These are phyloP conservation scores for Fusarium beomiforme DNA, from an alignment of 2,329 filamentous ascomycete genomes.

Conservation along the genomic window DNA sequence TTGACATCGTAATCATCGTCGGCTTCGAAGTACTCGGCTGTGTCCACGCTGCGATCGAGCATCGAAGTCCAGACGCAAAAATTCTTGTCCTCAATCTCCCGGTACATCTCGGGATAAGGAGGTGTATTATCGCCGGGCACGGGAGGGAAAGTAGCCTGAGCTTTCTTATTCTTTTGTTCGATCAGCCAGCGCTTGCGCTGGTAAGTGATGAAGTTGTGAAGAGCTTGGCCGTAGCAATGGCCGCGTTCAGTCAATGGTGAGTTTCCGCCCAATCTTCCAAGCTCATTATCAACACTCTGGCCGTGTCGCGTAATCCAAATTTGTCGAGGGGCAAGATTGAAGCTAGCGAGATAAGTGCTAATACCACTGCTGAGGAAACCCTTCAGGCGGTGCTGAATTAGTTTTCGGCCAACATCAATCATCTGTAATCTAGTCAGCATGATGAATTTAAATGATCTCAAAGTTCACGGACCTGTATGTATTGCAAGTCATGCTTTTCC, in stretches of 20 bases:
- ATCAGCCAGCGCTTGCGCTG: slow-evolving; percentile 85
- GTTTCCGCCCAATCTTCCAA: slow-evolving; percentile 91
- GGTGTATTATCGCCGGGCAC: slow-evolving; percentile 91
- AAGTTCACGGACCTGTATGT: slow-evolving; percentile 73
- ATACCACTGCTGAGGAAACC: slow-evolving; percentile 94
- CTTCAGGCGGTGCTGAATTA: slow-evolving; percentile 88
- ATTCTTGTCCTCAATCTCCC: slow-evolving; percentile 79
- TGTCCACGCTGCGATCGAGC: slow-evolving; percentile 89
- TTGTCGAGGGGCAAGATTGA: slow-evolving; percentile 93
- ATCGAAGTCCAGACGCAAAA: slow-evolving; percentile 99
- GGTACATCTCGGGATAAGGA: slow-evolving; percentile 86
- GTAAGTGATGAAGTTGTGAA: slow-evolving; percentile 84
- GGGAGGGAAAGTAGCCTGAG: slow-evolving; percentile 86
- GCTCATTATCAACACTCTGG: slow-evolving; percentile 86
- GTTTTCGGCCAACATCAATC: slow-evolving; percentile 95
- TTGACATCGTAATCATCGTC: slow-evolving; percentile 97
- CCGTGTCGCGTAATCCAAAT: slow-evolving; percentile 99
- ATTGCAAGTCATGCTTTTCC: slow-evolving; percentile 89
- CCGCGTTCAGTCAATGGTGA: slow-evolving; percentile 85
- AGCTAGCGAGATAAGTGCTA: slow-evolving; percentile 94
- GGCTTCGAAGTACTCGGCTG: slow-evolving; percentile 85
- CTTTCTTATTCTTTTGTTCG: slow-evolving; percentile 81
- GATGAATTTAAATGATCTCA: not conserved
- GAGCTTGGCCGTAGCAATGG: slow-evolving; percentile 77
- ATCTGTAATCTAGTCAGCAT: slow-evolving; percentile 64